Conservation (phyloP, 805 yeast genomes). For the Priceomyces castillae region DNA sequence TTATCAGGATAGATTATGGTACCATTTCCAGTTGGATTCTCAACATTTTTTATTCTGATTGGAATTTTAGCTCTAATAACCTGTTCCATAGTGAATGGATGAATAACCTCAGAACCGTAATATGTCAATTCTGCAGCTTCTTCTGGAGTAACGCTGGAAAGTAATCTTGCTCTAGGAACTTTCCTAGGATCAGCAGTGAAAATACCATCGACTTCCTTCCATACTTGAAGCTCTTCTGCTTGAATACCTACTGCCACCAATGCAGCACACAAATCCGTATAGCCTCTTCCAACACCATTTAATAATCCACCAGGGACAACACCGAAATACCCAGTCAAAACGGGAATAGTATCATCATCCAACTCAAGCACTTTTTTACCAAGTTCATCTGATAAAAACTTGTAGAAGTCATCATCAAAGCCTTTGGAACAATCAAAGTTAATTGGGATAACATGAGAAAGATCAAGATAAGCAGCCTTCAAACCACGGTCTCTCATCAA, state of each 20-base stretch:
- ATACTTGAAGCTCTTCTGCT: slow-evolving; percentile 93
- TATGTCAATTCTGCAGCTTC: slow-evolving; percentile 98
- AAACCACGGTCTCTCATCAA: slow-evolving; percentile 81
- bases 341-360: slow-evolving; percentile 62
- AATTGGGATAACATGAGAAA: slow-evolving; percentile 67
- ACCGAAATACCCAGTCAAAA: slow-evolving; percentile 94
- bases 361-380: slow-evolving; percentile 47
- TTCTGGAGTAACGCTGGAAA: slow-evolving; percentile 91
- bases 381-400: slow-evolving; percentile 50
- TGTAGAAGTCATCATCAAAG: slow-evolving; percentile 66
- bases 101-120: slow-evolving; percentile 97
- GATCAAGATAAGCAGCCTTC: slow-evolving; percentile 73
- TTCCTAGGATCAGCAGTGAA: slow-evolving; percentile 98
- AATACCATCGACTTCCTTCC: slow-evolving; percentile 99
- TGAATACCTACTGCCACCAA: slow-evolving; percentile 86
- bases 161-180: slow-evolving; percentile 81
- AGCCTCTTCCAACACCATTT: slow-evolving; percentile 94
- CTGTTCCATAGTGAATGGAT: slow-evolving; percentile 99
- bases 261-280: slow-evolving; percentile 97
- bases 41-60: slow-evolving; percentile 93
- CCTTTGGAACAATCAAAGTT: slow-evolving; percentile 56
- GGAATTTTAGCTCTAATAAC: slow-evolving; percentile 95
- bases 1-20: slow-evolving; percentile 93
- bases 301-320: slow-evolving; percentile 92
- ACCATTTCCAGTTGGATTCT: slow-evolving; percentile 89